Base-by-base conservation (phyloP, 495 filamentous ascomycete species). In the Entonaema liquescens region DNA sequence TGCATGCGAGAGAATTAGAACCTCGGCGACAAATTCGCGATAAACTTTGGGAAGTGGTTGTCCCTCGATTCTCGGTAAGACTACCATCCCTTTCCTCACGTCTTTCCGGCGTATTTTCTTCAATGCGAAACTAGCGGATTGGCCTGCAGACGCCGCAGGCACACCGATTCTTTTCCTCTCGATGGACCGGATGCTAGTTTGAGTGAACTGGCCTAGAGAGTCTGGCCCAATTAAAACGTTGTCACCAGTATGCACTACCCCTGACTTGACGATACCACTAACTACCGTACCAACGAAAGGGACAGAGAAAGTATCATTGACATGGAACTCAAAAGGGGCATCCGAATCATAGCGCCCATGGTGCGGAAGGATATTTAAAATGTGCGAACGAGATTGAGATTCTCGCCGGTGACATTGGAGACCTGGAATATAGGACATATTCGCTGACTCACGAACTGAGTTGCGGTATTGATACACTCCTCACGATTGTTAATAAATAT, bases 301-400 rank as follows among this genome's bases (percentile, higher is more conserved):
- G 8, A 99, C 95, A n/a, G 94, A 97, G 83, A 98, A 99, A 7
- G 92, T 98, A 79, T 99, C 95, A 76, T 98, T 99, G 76, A 99
- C 87, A 64, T 97, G 89, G 73, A 97, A 97, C 74, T 99, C 95
- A 77, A 99, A 97, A 0, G 95, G 88, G 0, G 91, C 94, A 40
- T 93, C 87, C 5, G 90, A 83, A 74, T 98, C 90, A 77, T 98
- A 99, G 57, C 95, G 92, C 12, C 96, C 95, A 67, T 98, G 93
- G 69, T 97, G 93, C 2, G 95, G 95, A 1, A 99, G 86, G 71
- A 99, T 97, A 70, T 98, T 98, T 26, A 99, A 83, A 99, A 99
- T 0, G 91, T 91, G 21, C 93, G 91, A 6, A 98, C 93, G 13
- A 88, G 78, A 54, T 89, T 83, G 52, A 98, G 83, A 68, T 91